A percentile compares a stretch with the other conserved stretches of the same genome.
Evolutionary conservation across 2,329 filamentous ascomycete genomes (phyloP).

Genomic region (Laburnicola sp.): DNA sequence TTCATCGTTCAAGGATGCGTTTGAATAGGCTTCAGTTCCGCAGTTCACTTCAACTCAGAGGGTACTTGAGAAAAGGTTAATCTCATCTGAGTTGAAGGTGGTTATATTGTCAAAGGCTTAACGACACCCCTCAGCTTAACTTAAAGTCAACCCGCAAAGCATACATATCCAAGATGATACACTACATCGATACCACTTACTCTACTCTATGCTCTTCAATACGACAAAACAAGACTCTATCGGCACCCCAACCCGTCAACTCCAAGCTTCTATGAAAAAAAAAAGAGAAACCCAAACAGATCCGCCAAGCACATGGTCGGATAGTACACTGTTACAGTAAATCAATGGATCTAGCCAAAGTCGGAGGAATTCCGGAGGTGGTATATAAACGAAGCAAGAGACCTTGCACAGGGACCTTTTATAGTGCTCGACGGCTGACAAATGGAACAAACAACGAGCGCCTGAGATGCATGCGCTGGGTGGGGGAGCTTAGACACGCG

Average conservation of each 20-base stretch:
- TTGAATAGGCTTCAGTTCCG: no score
- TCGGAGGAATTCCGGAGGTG: background rate
- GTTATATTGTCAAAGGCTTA: no score
- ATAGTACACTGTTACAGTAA: conserved; percentile 9
- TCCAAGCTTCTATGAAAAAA: conserved; percentile 1
- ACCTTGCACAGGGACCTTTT: conserved; percentile 3
- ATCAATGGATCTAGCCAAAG: conserved; percentile 1
- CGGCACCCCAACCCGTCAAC: background rate
- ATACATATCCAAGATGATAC: background rate
- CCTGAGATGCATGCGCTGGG: conserved; percentile 4
- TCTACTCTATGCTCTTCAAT: conserved; percentile 1
- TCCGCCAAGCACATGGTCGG: background rate
- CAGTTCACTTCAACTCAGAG: no score
- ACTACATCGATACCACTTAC: background rate
- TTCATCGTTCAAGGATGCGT: no score
- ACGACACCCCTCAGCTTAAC: no score
- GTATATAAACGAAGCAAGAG: conserved; percentile 3
- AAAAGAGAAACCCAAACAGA: background rate
- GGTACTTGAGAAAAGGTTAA: no score
- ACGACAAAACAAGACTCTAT: conserved; percentile 1
- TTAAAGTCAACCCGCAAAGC: no score
- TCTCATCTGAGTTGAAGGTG: no score
- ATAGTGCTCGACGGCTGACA: conserved; percentile 2
- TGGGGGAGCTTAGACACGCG: conserved; percentile 59
- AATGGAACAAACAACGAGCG: conserved; percentile 8